Evolutionary conservation across 768 basidiomycete genomes (phyloP).

Genomic region (Trametes elegans): DNA sequence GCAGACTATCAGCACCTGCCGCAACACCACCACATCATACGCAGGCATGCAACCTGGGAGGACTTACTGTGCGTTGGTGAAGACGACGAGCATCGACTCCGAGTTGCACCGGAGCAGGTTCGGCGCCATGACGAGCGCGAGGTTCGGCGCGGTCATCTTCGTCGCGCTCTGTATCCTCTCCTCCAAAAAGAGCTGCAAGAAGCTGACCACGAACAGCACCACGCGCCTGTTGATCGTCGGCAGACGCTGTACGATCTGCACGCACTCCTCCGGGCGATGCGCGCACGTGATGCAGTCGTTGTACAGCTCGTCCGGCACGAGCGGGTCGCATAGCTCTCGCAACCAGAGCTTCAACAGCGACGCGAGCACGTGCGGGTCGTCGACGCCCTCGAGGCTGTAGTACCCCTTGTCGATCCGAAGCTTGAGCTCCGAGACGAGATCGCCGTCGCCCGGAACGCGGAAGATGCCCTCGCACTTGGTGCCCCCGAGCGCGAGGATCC

Average conservation of each 20-base stretch:
- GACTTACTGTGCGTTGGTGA: slow-evolving; percentile 87
- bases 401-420: slow-evolving; percentile 88
- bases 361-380: slow-evolving; percentile 88
- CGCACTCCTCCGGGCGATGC: slow-evolving; percentile 63
- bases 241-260: slow-evolving; percentile 71
- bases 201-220: slow-evolving; percentile 84
- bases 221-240: slow-evolving; percentile 88
- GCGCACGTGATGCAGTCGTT: slow-evolving; percentile 81
- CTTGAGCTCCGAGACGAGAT: slow-evolving; percentile 85
- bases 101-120: slow-evolving; percentile 86
- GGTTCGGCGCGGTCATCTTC: slow-evolving; percentile 88
- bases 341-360: slow-evolving; percentile 93
- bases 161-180: slow-evolving; percentile 69
- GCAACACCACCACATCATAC: neutral
- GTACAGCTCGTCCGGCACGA: slow-evolving; percentile 88
- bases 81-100: slow-evolving; percentile 85
- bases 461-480: slow-evolving; percentile 88
- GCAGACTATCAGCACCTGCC: neutral
- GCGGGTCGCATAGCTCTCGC: slow-evolving; percentile 87
- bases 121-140: slow-evolving; percentile 90
- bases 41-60: neutral
- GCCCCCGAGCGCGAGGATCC: slow-evolving; percentile 86
- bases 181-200: slow-evolving; percentile 85
- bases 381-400: slow-evolving; percentile 85
- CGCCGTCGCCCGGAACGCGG: slow-evolving; percentile 87